phyloP scores from a whole-genome alignment of 225 moss, liverwort and hornwort species.

The Pseudisothecium myosuroides region DNA sequence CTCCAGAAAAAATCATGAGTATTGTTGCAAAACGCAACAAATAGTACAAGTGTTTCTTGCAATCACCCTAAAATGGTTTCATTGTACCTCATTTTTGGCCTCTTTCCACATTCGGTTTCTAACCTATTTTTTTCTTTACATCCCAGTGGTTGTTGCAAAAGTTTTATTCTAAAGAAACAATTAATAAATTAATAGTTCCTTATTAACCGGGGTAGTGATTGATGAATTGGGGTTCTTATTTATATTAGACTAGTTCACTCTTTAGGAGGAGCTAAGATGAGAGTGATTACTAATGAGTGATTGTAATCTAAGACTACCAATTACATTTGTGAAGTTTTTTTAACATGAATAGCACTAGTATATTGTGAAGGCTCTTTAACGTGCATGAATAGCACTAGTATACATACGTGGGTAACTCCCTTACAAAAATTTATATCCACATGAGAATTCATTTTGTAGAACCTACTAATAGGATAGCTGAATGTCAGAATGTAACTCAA shows the following conservation, averaged over 20 bases:
- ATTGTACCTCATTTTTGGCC: background rate
- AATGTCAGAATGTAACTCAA: background rate
- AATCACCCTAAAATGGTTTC: background rate
- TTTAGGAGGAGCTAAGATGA: too few relatives aligned
- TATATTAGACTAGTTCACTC: background rate
- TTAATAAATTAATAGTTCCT: background rate
- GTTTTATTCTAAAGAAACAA: background rate
- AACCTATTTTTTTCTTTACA: background rate
- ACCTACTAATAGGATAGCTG: background rate
- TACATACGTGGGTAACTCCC: fast-evolving
- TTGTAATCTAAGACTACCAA: too few relatives aligned
- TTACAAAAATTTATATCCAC: background rate
- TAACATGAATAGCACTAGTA: background rate
- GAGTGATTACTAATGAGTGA: background rate
- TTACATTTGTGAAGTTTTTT: background rate
- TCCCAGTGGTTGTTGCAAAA: fast-evolving
- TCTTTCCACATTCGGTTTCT: background rate
- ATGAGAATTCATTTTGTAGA: background rate
- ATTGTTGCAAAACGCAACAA: too few relatives aligned
- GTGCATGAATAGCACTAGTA: too few relatives aligned
- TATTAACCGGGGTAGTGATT: fast-evolving
- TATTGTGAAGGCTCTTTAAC: too few relatives aligned
- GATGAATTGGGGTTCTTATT: background rate
- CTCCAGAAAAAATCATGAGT: too few relatives aligned
- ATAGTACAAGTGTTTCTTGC: too few relatives aligned